Evolutionary conservation across 1,284 basidiomycete species (phyloP).

Genomic region (Megacollybia platyphylla): DNA sequence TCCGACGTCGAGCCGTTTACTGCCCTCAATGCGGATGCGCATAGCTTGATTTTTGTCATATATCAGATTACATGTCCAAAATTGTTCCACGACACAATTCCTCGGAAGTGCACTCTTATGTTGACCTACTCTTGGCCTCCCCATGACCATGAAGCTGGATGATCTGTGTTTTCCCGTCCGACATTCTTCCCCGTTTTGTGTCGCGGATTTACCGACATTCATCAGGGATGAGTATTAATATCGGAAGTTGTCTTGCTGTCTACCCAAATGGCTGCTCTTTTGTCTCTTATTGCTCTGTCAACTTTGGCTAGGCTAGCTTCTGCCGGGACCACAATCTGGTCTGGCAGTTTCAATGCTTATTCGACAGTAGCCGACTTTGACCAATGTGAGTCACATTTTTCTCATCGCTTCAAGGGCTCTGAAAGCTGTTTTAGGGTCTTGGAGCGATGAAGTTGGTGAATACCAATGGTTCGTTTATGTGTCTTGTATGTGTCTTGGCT

Average conservation of each 20-base stretch:
- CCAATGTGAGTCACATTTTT: constrained; percentile 23
- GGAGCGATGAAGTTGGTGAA: constrained; percentile 39
- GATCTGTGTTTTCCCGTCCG: neutral
- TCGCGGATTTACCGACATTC: neutral
- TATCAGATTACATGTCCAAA: no score
- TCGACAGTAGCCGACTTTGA: constrained; percentile 36
- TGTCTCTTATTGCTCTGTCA: constrained; percentile 15
- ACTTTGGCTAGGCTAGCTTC: constrained; percentile 19
- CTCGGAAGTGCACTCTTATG: no score
- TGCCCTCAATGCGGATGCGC: no score
- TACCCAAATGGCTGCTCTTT: neutral
- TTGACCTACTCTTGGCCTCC: no score
- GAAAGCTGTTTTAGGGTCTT: constrained; percentile 30
- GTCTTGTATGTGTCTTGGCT: neutral
- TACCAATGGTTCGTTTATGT: constrained; percentile 40
- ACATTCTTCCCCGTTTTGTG: neutral
- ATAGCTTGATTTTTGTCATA: no score
- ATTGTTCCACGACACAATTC: no score
- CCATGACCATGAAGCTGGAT: neutral
- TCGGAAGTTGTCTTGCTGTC: no score
- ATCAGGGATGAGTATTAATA: neutral
- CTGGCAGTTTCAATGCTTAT: constrained; percentile 39
- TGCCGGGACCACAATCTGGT: constrained; percentile 40
- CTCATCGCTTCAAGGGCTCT: neutral
- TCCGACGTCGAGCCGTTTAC: no score